A percentile compares a stretch with the other conserved stretches of the same genome.
Evolutionary conservation across 257 asterid genomes (phyloP).

Genomic region (Cynanchum wilfordii): DNA sequence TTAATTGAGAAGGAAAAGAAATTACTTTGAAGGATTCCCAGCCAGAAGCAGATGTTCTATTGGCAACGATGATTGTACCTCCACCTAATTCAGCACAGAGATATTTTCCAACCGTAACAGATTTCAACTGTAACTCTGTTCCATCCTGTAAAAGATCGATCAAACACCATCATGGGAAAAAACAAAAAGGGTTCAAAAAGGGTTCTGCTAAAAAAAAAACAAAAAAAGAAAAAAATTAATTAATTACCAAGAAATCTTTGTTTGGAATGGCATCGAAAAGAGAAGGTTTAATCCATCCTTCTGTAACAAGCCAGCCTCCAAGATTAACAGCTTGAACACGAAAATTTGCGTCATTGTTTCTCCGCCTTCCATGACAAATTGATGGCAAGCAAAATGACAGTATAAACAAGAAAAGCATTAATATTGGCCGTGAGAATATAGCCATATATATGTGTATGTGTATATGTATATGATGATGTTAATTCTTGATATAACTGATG

Average conservation of each 20-base stretch:
- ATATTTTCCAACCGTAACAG: conserved; percentile 49
- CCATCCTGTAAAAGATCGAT: conserved; percentile 46
- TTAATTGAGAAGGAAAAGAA: too few relatives aligned
- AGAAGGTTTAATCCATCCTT: conserved; percentile 75
- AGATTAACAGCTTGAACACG: conserved; percentile 64
- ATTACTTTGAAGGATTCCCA: conserved; percentile 70
- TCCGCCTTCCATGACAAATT: conserved; percentile 12
- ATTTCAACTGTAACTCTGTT: conserved; percentile 51
- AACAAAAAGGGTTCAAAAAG: too few relatives aligned
- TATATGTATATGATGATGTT: too few relatives aligned
- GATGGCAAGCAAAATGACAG: not conserved
- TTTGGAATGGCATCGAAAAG: conserved; percentile 58
- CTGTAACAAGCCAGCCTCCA: conserved; percentile 80
- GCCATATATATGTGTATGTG: not conserved
- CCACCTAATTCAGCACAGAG: conserved; percentile 72
- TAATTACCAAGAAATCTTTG: conserved; percentile 50
- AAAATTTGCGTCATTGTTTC: not conserved
- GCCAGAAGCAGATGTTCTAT: conserved; percentile 55
- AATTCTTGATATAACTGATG: too few relatives aligned
- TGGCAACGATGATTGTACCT: conserved; percentile 58
- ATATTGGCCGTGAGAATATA: not conserved
- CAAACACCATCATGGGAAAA: too few relatives aligned
- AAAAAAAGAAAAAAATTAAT: not conserved
- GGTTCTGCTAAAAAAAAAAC: not conserved
- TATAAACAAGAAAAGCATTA: not conserved